Conservation (phyloP, 1,284 basidiomycete species). For the Ceratobasidium sp. region DNA sequence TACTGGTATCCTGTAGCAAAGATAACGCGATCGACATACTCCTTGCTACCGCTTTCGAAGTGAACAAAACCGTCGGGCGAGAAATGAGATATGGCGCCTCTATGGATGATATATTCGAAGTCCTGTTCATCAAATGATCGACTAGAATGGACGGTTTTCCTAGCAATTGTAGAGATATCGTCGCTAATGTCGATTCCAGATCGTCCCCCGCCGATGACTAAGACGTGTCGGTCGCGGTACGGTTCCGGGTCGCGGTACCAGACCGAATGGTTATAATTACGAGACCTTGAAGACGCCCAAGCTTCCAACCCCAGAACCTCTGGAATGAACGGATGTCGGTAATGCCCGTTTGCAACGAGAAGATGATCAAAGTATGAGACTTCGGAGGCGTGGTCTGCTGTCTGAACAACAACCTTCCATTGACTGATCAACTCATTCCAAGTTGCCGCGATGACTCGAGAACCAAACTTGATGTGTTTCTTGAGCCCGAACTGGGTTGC, state of each 20-base stretch:
- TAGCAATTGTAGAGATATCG: conserved; percentile 61
- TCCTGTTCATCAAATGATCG: conserved; percentile 24
- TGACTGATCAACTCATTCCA: conserved; percentile 58
- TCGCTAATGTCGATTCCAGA: conserved; percentile 75
- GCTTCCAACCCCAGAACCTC: conserved; percentile 68
- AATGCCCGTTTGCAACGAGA: conserved; percentile 80
- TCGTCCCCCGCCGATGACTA: conserved; percentile 79
- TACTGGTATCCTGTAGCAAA: conserved; percentile 80
- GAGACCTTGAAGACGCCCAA: conserved; percentile 61
- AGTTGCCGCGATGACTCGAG: conserved; percentile 43
- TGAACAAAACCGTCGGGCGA: conserved; percentile 30
- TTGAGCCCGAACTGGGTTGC: conserved; percentile 69
- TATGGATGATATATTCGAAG: conserved; percentile 4
- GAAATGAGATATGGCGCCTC: conserved; percentile 28
- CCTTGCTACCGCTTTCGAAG: conserved; percentile 38
- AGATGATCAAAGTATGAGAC: conserved; percentile 67
- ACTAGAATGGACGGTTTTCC: conserved; percentile 69
- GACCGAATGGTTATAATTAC: conserved; percentile 68
- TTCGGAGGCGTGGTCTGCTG: neutral
- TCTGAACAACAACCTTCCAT: conserved; percentile 60
- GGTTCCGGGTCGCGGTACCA: conserved; percentile 72
- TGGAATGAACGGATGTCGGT: conserved; percentile 72
- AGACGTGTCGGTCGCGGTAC: conserved; percentile 62
- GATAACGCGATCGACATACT: conserved; percentile 69
- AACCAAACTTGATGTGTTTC: conserved; percentile 67